Base-by-base conservation (phyloP, 495 filamentous ascomycete species). In the Trichocladium antarcticum region DNA sequence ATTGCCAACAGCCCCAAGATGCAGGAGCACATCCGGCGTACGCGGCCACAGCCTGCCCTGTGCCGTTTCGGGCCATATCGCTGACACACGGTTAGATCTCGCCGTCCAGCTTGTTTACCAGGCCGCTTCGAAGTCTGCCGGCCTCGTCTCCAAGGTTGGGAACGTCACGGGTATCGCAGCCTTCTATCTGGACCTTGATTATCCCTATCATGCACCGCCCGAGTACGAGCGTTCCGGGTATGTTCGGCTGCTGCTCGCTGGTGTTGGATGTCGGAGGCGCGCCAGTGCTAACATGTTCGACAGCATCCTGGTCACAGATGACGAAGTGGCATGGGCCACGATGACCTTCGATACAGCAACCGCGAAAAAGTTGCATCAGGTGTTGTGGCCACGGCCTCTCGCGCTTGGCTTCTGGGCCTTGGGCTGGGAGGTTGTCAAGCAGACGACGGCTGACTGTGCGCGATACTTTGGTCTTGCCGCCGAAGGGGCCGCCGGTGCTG, bases 1-100 rank as follows among this genome's bases (percentile, higher is more conserved):
- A 65, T 85, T 17, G 72, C 75, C 19, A 67, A 69, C 21, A 71
- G 88, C 57, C 57, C 53, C 16, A 54, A 73, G 24, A 65, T 72
- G 45, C 53, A 75, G 21, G 52, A 64, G 27, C 57, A 59, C 15
- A 68, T 86, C 16, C 68, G 68, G 62, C 53, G 81, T 84, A 61
- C 45, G 71, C 43, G 5, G 6, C 22, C 22, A 3, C 24, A 8
- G 1, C 12, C 7, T 12, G 3, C 1, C 10, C 32, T 21, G 44
- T 21, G 9, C 22, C n/a, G 16, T 7, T 10, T 10, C 17, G 10
- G 22, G 15, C 43, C 22, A 19, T 6, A 11, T 19, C 22, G 38
- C 48, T 60, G 24, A 61, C 45, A 11, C 12, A 11, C 28, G n/a
- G 5, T 1, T 35, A 71, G 69, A 6, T 3, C 42, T 55, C 6